Conservation (phyloP, 495 filamentous ascomycete genomes). For the Neurospora intermedia region DNA sequence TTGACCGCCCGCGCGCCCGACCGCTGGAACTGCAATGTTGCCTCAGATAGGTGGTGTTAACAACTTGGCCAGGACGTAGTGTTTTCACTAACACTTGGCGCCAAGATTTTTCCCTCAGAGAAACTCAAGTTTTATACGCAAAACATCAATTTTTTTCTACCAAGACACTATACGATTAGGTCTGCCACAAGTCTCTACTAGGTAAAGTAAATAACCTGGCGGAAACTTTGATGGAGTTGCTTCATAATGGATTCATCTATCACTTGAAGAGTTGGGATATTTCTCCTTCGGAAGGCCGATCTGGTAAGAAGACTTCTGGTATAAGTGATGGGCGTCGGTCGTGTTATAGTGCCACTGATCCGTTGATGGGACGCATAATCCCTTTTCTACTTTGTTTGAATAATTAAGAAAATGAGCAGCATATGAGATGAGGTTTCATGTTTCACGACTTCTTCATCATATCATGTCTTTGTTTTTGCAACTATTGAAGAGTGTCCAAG, state of each 20-base stretch:
- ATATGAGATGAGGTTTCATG: no score
- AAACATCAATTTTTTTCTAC: neutral
- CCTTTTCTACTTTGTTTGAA: no score
- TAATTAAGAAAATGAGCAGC: no score
- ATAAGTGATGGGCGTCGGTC: neutral
- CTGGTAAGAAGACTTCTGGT: neutral
- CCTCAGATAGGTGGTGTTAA: no score
- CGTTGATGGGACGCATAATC: neutral
- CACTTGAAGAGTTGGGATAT: neutral
- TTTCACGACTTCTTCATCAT: no score
- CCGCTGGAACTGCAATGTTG: no score
- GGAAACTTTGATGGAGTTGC: no score
- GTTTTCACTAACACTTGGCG: neutral
- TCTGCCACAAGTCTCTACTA: neutral
- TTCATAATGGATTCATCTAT: fast-evolving
- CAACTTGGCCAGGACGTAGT: fast-evolving
- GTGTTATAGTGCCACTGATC: neutral
- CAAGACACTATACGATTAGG: neutral
- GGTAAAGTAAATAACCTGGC: fast-evolving
- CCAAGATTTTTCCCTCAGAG: neutral
- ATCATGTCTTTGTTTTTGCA: neutral
- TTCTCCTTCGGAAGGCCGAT: neutral
- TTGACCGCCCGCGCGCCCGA: neutral
- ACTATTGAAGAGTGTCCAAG: neutral
- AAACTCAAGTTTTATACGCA: neutral